phyloP scores from a whole-genome alignment of 179 eudicot genomes.

The Silene vulgaris region DNA sequence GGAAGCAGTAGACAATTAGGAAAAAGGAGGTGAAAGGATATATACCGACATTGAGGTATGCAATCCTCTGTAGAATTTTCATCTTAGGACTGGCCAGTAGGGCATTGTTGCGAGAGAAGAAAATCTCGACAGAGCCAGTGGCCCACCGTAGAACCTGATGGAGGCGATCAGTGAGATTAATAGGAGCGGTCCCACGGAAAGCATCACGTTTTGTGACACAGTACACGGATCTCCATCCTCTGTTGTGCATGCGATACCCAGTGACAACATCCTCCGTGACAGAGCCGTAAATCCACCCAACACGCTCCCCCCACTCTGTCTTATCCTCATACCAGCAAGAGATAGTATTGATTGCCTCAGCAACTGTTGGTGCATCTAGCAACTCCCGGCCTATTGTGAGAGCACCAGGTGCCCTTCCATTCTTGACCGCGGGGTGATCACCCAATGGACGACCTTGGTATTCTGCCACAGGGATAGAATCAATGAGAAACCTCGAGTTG shows the following conservation, averaged over 20 bases:
- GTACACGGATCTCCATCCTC: conserved; percentile 85
- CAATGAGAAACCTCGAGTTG: conserved; percentile 63
- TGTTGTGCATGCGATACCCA: conserved; percentile 86
- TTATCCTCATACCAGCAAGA: conserved; percentile 96
- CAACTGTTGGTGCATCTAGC: conserved; percentile 82
- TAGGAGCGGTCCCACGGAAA: conserved; percentile 87
- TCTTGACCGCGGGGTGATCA: conserved; percentile 83
- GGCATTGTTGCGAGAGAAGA: conserved; percentile 88
- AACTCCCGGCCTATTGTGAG: conserved; percentile 68
- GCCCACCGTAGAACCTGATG: conserved; percentile 96
- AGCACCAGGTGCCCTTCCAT: conserved; percentile 89
- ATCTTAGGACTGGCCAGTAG: conserved; percentile 73
- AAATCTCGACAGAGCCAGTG: conserved; percentile 88
- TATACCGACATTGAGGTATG: conserved; percentile 85
- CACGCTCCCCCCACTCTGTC: conserved; percentile 87
- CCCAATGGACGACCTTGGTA: conserved; percentile 89
- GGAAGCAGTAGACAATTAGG: conserved; percentile 80
- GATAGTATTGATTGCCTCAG: conserved; percentile 77
- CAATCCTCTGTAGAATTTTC: conserved; percentile 75
- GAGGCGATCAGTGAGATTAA: conserved; percentile 79
- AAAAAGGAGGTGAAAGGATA: conserved; percentile 88
- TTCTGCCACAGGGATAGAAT: conserved; percentile 83
- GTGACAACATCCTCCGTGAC: conserved; percentile 95
- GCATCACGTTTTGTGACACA: conserved; percentile 89
- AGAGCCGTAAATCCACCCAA: conserved; percentile 96